Evolutionary conservation across 352 stramenopile species (phyloP).

Genomic region (Globisporangium polare): DNA sequence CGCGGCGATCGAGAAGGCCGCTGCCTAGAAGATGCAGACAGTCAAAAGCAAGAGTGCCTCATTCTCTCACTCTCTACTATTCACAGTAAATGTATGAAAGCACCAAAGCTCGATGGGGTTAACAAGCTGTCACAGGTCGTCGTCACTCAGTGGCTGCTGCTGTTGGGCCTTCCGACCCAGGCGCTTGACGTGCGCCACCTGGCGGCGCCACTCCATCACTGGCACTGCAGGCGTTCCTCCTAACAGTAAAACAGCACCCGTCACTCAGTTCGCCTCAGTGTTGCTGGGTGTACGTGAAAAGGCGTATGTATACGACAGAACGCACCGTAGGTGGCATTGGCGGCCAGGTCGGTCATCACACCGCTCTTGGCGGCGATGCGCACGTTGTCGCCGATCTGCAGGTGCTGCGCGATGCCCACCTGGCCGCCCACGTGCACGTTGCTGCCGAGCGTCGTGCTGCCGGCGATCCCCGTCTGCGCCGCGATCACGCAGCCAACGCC

Average conservation of each 20-base stretch:
- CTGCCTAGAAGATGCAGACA: slow-evolving; percentile 21
- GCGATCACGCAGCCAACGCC: slow-evolving; percentile 68
- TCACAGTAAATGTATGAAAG: neutral
- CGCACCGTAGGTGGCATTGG: slow-evolving; percentile 57
- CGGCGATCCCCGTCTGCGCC: slow-evolving; percentile 78
- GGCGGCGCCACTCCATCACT: slow-evolving; percentile 76
- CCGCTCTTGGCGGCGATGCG: slow-evolving; percentile 85
- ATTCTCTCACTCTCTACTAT: neutral
- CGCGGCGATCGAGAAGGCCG: slow-evolving; percentile 32
- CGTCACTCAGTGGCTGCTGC: neutral
- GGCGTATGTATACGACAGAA: too few species aligned
- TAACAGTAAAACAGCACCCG: too few species aligned
- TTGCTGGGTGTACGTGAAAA: too few species aligned
- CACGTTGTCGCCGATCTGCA: slow-evolving; percentile 76
- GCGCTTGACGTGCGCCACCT: slow-evolving; percentile 52
- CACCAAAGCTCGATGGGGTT: neutral
- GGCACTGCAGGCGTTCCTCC: slow-evolving; percentile 69
- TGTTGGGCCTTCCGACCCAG: slow-evolving; percentile 36
- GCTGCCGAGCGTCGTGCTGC: slow-evolving; percentile 70
- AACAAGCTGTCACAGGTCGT: neutral
- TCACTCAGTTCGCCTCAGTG: neutral
- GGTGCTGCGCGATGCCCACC: slow-evolving; percentile 79
- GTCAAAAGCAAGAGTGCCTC: too few species aligned
- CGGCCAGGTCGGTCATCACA: slow-evolving; percentile 67
- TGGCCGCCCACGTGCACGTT: slow-evolving; percentile 81